phyloP scores from a whole-genome alignment of 2,329 filamentous ascomycete genomes.

The Alternaria novae-zelandiae region DNA sequence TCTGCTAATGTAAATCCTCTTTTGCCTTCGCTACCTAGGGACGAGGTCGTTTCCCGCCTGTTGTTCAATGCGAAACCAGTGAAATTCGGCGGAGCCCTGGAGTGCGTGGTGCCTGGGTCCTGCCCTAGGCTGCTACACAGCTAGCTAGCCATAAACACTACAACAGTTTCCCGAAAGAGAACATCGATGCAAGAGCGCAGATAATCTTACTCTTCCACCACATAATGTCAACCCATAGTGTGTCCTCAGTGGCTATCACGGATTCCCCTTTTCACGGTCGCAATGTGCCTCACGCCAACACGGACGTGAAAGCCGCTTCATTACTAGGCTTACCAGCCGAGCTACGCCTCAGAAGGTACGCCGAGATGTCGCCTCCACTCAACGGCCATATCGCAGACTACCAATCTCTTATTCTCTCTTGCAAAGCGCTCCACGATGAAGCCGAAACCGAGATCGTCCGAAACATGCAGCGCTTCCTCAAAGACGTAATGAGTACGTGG shows the following conservation, averaged over 20 bases:
- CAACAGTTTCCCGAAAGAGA: background rate
- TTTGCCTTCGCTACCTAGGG: background rate
- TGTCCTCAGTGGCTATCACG: background rate
- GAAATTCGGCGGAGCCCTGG: background rate
- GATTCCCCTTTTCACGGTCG: background rate
- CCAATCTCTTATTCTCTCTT: background rate
- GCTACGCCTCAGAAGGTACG: background rate
- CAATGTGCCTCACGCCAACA: background rate
- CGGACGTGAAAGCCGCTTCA: background rate
- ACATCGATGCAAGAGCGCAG: background rate
- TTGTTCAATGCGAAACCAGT: background rate
- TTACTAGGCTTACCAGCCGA: background rate
- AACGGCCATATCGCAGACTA: background rate
- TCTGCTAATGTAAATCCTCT: background rate
- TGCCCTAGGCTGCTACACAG: background rate
- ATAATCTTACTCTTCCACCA: background rate
- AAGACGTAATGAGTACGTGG: background rate
- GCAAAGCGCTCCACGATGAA: background rate
- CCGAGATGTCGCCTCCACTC: background rate
- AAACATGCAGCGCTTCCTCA: background rate
- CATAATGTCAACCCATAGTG: background rate
- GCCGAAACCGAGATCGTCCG: background rate
- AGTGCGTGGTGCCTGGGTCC: background rate
- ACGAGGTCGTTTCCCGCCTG: background rate
- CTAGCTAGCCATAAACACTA: background rate